These are phyloP conservation scores for Lasiodiplodia sp. DNA, from an alignment of 2,329 filamentous ascomycete species.

Conservation along the genomic window DNA sequence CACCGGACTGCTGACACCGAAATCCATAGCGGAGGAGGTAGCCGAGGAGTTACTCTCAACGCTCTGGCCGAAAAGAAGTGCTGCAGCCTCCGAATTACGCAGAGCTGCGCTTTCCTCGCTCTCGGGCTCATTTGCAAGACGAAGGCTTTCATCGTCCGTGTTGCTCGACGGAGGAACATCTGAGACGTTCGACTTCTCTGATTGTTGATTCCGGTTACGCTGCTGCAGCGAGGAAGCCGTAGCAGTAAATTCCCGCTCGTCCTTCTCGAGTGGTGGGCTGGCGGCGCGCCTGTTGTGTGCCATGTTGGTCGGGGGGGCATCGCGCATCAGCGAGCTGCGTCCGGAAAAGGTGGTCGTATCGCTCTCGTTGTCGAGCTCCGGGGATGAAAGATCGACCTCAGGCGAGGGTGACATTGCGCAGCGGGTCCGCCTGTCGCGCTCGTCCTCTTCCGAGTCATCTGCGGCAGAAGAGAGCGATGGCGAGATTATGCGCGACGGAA, in stretches of 20 bases:
- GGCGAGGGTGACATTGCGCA: conserved; percentile 84
- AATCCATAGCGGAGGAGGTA: conserved; percentile 32
- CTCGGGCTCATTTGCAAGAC: conserved; percentile 50
- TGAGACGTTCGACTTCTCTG: conserved; percentile 44
- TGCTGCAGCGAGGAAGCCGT: conserved; percentile 84
- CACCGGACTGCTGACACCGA: conserved; percentile 53
- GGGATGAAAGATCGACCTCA: conserved; percentile 88
- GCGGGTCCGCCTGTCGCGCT: conserved; percentile 63
- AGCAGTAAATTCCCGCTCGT: conserved; percentile 96
- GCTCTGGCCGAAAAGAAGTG: conserved; percentile 58
- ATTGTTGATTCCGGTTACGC: conserved; percentile 56
- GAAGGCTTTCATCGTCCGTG: conserved; percentile 45
- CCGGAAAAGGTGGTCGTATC: conserved; percentile 65
- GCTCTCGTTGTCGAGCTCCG: conserved; percentile 82
- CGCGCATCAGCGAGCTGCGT: conserved; percentile 41
- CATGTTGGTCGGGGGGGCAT: conserved; percentile 46
- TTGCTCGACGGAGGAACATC: conserved; percentile 45
- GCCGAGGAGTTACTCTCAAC: conserved; percentile 26
- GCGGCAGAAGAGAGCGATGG: conserved; percentile 83
- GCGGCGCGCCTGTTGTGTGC: conserved; percentile 73
- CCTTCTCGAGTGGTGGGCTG: conserved; percentile 88
- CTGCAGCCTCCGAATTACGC: conserved; percentile 58
- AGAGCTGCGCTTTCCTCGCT: conserved; percentile 57
- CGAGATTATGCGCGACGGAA: conserved; percentile 72
- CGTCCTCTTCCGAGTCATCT: conserved; percentile 68